Evolutionary conservation across 352 stramenopile genomes (phyloP), one percentile per base, ranked within the genome.

Genomic region (Pythium insidiosum): DNA sequence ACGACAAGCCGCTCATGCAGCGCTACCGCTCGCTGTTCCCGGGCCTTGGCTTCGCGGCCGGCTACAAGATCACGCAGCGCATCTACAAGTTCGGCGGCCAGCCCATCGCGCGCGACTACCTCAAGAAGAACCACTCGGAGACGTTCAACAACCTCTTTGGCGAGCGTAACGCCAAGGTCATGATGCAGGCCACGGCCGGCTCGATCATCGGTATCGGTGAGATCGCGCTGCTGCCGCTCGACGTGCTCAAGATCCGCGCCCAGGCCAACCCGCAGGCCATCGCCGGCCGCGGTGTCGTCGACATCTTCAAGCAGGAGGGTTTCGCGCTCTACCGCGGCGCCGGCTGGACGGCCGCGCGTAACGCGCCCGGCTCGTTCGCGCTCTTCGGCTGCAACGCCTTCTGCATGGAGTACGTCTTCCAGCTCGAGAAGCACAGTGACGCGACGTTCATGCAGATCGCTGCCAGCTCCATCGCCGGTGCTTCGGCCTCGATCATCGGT

Each of bases 41-140:
- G 1, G 88, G 89, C 11, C 73, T 97, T 30, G 88, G 88, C 44
- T 98, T 97, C 55, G 93, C 88, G 16, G 91, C 90, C 18, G 93
- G 80, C 37, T 98, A 98, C 83, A 98, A 98, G 73, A 79, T 98
- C 56, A 88, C 94, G 36, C 91, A 98, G 69, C 86, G 93, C 43
- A 93, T 97, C 43, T 98, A 98, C 76, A 98, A 98, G 67, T 98
- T 98, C 63, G 91, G 91, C 44, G 93, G 93, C 23, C 93, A 98
- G 70, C 88, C 88, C 12, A 79, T 97, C 36, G 87, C 97, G 37
- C 86, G 92, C 50, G 91, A 97, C 60, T 93, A 85, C 60, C 94
- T 97, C 68, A 90, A 66, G 16, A 90, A 76, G 54, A 68, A 90
- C 58, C 83, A 97, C 68, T 68, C 74, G 15, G 53, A 79, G n/a